Conservation (phyloP, 2,329 filamentous ascomycete genomes). For the Periglandula ipomoeae region DNA sequence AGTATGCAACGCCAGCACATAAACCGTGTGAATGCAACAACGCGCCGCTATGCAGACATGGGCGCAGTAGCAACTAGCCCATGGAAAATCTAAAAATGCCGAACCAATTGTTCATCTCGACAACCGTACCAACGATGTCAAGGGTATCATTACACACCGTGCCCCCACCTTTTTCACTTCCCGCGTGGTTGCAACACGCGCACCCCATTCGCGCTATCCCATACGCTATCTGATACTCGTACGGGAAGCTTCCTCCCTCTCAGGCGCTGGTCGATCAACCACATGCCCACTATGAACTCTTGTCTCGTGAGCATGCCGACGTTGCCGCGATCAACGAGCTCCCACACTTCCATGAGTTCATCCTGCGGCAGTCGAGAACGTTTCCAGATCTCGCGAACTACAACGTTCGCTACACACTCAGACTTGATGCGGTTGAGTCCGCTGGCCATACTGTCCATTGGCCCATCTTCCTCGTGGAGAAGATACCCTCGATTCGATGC, state of each 20-base stretch:
- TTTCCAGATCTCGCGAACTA: constrained; percentile 67
- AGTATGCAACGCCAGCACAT: no score
- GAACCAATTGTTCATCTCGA: neutral
- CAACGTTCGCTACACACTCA: constrained; percentile 54
- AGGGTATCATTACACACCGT: neutral
- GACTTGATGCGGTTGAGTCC: constrained; percentile 19
- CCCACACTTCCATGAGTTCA: constrained; percentile 68
- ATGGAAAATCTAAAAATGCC: no score
- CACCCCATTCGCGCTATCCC: constrained; percentile 55
- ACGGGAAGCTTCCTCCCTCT: constrained; percentile 68
- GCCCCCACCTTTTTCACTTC: neutral
- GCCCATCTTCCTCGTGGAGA: constrained; percentile 19
- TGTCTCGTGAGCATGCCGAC: constrained; percentile 51
- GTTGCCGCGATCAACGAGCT: constrained; percentile 53
- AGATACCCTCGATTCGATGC: constrained; percentile 65
- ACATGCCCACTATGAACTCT: constrained; percentile 76
- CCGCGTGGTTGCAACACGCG: constrained; percentile 23
- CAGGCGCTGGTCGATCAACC: constrained; percentile 74
- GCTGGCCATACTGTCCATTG: constrained; percentile 10
- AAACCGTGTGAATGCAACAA: no score
- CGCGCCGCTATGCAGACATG: no score
- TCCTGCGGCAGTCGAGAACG: constrained; percentile 58
- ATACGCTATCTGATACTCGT: constrained; percentile 64
- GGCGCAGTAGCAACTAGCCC: no score
- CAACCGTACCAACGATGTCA: neutral